phyloP scores from a whole-genome alignment of 2,329 filamentous ascomycete species.

The Fusarium begoniae region DNA sequence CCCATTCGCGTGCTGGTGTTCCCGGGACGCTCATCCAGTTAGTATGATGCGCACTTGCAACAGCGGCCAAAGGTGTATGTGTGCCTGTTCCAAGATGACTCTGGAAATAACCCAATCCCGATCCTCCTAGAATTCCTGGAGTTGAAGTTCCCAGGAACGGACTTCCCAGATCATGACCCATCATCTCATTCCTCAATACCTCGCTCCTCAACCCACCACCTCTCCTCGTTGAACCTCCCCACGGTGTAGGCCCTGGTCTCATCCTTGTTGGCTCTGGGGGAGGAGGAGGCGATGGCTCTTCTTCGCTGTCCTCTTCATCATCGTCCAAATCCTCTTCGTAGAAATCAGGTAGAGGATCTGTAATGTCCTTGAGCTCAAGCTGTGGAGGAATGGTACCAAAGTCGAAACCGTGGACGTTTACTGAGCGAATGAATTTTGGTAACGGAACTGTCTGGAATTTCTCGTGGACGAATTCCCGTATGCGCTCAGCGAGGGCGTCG shows the following conservation, averaged over 20 bases:
- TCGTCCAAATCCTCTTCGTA: constrained; percentile 83
- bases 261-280: constrained; percentile 32
- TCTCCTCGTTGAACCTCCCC: constrained; percentile 33
- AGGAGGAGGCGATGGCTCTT: constrained; percentile 34
- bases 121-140: constrained; percentile 73
- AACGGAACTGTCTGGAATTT: constrained; percentile 93
- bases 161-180: constrained; percentile 58
- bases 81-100: constrained; percentile 80
- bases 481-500: constrained; percentile 81
- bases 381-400: constrained; percentile 86
- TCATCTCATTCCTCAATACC: constrained; percentile 47
- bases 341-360: constrained; percentile 93
- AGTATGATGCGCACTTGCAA: constrained; percentile 70
- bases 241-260: constrained; percentile 29
- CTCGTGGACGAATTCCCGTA: constrained; percentile 93
- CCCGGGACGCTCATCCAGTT: constrained; percentile 47
- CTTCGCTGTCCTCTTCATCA: constrained; percentile 52
- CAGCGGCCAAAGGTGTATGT: constrained; percentile 81
- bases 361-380: constrained; percentile 95
- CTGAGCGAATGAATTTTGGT: constrained; percentile 95
- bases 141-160: constrained; percentile 69
- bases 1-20: constrained; percentile 25
- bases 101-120: constrained; percentile 85
- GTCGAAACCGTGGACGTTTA: constrained; percentile 92
- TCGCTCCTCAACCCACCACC: constrained; percentile 43